Evolutionary conservation across 345 rosid species (phyloP).

Genomic region (Erucastrum elatum): DNA sequence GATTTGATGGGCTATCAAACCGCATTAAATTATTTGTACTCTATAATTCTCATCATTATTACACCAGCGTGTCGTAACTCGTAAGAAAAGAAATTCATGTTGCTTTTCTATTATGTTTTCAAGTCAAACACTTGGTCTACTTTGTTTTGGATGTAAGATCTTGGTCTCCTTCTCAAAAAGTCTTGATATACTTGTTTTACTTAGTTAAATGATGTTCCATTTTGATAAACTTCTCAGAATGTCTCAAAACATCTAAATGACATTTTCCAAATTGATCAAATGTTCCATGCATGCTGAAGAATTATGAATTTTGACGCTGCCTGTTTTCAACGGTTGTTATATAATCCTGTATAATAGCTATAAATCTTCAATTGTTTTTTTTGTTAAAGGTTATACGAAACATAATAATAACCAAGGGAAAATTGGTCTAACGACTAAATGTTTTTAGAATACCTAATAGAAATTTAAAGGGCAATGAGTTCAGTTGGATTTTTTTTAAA

Average conservation of each 20-base stretch:
- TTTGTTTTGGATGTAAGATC: background rate
- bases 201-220: background rate
- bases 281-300: background rate
- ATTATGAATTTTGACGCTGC: background rate
- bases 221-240: background rate
- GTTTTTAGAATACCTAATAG: too few relatives aligned
- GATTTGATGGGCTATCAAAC: conserved; percentile 28
- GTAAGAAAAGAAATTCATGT: conserved; percentile 3
- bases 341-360: too few relatives aligned
- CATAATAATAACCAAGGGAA: too few relatives aligned
- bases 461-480: too few relatives aligned
- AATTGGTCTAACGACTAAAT: too few relatives aligned
- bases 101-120: background rate
- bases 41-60: conserved; percentile 32
- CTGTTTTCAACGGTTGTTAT: background rate
- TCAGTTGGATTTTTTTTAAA: too few relatives aligned
- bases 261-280: conserved; percentile 5
- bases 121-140: background rate
- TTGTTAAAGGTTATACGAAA: too few relatives aligned
- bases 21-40: conserved; percentile 21
- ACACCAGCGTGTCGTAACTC: conserved; percentile 34
- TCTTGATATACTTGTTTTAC: background rate
- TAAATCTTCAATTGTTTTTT: too few relatives aligned
- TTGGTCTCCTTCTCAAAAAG: background rate
- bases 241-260: background rate